Base-by-base conservation (phyloP, 257 asterid genomes). In the Solanum peruvianum region DNA sequence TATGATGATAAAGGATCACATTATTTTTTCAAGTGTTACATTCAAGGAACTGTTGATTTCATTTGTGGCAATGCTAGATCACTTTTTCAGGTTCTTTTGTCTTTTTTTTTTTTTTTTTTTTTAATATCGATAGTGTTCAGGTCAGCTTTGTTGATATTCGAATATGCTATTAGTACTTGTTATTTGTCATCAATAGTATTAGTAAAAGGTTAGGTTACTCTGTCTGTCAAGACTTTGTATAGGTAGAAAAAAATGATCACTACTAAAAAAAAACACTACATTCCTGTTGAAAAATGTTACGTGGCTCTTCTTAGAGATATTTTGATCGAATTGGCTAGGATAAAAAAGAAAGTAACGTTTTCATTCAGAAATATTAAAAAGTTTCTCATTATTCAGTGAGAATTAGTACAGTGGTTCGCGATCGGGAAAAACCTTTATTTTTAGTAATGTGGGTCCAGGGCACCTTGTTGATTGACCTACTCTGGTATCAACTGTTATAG, bases 41-140 rank as follows among this genome's bases (percentile, higher is more conserved):
- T 97, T 58, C 94, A 90, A 89, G 99, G 98, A 64, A 88, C 94
- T 2, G 91, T 92, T 0, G 99, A 97, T 85, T 95, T 97, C 93
- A 94, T 97, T 35, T 94, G 92, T 58, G 98, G 99, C 35, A 90
- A 92, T 39, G 97, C 95, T 16, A 95, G 72, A 83, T 97, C 99
- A 4, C 88, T 95, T 13, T 97, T 91, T 85, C 90, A 90, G 97
- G 99, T 94, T 25, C 25, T 47, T 47, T 60, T 11, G 3, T 13
- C 69, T 23, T 16, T 42, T 2, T 67, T 16, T 71, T 27, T 4
- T 9, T 1, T 9, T 71, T 18, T 33, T 5, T 70, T 33, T 4
- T n/a, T n/a, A 70, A 27, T 27, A 27, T 27, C 27, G 27, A 27
- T 70, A 39, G 13, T 16, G 77, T 31, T 31, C 4, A 70, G 0